phyloP scores from a whole-genome alignment of 2,329 filamentous ascomycete genomes.

The Xylaria sp. region DNA sequence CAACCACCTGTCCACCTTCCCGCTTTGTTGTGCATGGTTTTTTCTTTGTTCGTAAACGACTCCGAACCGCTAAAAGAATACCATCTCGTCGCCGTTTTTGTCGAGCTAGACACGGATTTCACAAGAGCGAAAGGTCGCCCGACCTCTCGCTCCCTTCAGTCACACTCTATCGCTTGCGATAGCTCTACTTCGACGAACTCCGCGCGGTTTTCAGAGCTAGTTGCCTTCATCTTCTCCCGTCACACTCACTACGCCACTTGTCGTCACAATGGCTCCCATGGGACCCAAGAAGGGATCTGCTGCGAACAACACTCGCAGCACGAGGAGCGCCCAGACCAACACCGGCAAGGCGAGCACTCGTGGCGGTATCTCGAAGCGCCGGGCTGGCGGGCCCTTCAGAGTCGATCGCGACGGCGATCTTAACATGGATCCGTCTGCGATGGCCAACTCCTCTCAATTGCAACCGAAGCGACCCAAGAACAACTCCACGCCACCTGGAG shows the following conservation, averaged over 20 bases:
- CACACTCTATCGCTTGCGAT: constrained; percentile 4
- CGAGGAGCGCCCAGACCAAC: constrained; percentile 39
- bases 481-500: constrained; percentile 33
- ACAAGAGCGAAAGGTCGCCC: constrained; percentile 31
- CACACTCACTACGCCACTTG: constrained; percentile 3
- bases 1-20: constrained; percentile 1
- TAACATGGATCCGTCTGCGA: constrained; percentile 63
- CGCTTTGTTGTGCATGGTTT: constrained; percentile 5
- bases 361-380: constrained; percentile 65
- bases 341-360: constrained; percentile 47
- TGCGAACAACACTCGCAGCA: constrained; percentile 33
- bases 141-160: constrained; percentile 19
- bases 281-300: constrained; percentile 41
- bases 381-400: constrained; percentile 51
- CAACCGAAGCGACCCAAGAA: constrained; percentile 43
- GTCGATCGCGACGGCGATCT: constrained; percentile 69
- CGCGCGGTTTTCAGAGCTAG: constrained; percentile 6
- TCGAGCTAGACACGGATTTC: constrained; percentile 21
- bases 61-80: constrained; percentile 21
- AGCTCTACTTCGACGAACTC: constrained; percentile 19
- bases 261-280: constrained; percentile 43
- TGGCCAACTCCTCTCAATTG: constrained; percentile 50
- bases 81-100: constrained; percentile 15
- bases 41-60: constrained; percentile 21
- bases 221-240: constrained; percentile 1